Conservation (phyloP, 1,284 basidiomycete genomes). For the Phellopilus nigrolimitatus region DNA sequence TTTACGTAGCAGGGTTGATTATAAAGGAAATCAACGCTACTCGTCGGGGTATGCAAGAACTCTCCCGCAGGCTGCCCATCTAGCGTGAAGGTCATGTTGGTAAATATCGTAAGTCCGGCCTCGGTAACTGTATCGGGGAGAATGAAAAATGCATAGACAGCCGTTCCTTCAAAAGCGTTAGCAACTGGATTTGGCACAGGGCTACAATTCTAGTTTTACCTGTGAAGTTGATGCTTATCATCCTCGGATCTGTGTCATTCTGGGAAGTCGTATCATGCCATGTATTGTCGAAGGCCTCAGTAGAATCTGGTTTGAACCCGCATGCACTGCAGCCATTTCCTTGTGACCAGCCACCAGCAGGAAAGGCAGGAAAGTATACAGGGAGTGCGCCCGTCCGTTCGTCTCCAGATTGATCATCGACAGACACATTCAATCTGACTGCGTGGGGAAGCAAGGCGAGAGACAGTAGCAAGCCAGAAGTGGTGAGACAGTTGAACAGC, state of each 20-base stretch:
- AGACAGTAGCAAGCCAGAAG: too few species aligned
- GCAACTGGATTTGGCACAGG: not conserved
- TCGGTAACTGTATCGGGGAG: not conserved
- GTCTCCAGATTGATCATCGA: conserved; percentile 41
- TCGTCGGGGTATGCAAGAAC: conserved; percentile 4
- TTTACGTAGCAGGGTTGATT: conserved; percentile 1
- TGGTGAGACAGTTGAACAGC: too few species aligned
- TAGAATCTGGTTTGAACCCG: conserved; percentile 25
- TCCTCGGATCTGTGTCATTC: not conserved
- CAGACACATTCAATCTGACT: conserved; percentile 27
- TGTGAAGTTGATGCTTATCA: conserved; percentile 7
- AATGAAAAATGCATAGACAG: conserved; percentile 10
- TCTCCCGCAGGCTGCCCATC: not conserved
- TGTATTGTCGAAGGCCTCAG: not conserved
- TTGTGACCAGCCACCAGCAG: conserved; percentile 29
- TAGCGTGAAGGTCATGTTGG: conserved; percentile 7
- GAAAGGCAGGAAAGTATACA: conserved; percentile 28
- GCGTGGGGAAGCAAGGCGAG: not conserved
- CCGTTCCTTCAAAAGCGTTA: not conserved
- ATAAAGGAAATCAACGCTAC: conserved; percentile 6
- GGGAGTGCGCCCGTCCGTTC: conserved; percentile 29
- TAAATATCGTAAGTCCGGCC: not conserved
- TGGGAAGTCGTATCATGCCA: conserved; percentile 18
- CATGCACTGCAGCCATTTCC: conserved; percentile 26
- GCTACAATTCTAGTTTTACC: conserved; percentile 2